Evolutionary conservation across 2,329 filamentous ascomycete genomes (phyloP).

Genomic region (Nothopassalora personata): DNA sequence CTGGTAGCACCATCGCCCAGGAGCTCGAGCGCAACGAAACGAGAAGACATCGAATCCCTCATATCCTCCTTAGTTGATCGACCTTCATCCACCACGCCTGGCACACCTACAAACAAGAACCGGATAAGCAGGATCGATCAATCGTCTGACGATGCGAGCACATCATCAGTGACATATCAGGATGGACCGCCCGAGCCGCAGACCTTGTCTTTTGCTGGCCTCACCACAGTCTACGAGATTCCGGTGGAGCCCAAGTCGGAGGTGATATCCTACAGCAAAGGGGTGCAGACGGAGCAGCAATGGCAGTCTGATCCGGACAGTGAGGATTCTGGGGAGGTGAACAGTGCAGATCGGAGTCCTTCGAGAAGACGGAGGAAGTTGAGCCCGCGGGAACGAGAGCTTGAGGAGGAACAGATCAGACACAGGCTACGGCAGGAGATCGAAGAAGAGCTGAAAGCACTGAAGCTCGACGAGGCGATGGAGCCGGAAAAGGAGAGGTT

Average conservation of each 20-base stretch:
- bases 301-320: conserved; percentile 50
- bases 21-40: conserved; percentile 55
- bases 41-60: conserved; percentile 74
- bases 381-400: conserved; percentile 70
- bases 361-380: conserved; percentile 59
- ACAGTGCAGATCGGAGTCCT: conserved; percentile 47
- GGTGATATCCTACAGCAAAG: conserved; percentile 94
- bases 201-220: conserved; percentile 65
- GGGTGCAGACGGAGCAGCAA: conserved; percentile 80
- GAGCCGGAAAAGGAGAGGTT: conserved; percentile 39
- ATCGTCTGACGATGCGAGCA: conserved; percentile 19
- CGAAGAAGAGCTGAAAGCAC: conserved; percentile 79
- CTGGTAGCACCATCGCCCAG: conserved; percentile 65
- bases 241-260: conserved; percentile 62
- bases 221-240: conserved; percentile 75
- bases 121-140: conserved; percentile 24
- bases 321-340: conserved; percentile 58
- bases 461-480: conserved; percentile 49
- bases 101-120: conserved; percentile 26
- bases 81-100: conserved; percentile 32
- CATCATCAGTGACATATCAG: conserved; percentile 27
- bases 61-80: conserved; percentile 79
- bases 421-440: conserved; percentile 81
- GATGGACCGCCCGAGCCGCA: conserved; percentile 52
- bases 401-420: conserved; percentile 78